Conservation (phyloP, 495 filamentous ascomycete genomes). For the Aspergillus bridgeri region DNA sequence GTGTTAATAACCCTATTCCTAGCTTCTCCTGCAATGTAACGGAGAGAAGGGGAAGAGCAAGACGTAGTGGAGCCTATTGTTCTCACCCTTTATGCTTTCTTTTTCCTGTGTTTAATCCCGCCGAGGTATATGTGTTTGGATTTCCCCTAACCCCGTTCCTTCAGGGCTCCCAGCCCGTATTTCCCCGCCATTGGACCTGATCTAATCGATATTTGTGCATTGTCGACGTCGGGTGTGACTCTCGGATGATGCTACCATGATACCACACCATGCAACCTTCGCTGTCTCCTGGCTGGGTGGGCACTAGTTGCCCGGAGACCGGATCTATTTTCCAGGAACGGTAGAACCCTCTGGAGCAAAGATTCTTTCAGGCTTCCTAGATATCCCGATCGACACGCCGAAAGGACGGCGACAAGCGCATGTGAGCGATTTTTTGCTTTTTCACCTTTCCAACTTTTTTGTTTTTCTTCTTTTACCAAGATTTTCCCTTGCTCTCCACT, state of each 20-base stretch:
- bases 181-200: not conserved
- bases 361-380: not conserved
- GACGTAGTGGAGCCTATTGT: not conserved
- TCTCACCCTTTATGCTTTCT: not conserved
- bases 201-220: not conserved
- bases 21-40: constrained; percentile 2
- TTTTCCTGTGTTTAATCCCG: not conserved
- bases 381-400: not conserved
- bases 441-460: not conserved
- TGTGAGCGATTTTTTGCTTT: not conserved
- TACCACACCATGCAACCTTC: constrained; percentile 13
- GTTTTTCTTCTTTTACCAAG: not conserved
- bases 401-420: not conserved
- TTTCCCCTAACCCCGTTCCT: not conserved
- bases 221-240: constrained; percentile 9
- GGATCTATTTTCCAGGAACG: not conserved
- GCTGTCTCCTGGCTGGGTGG: not conserved
- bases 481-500: not conserved
- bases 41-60: too few species aligned
- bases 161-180: not conserved
- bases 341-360: not conserved
- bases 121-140: not conserved
- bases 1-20: not conserved
- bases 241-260: constrained; percentile 10
- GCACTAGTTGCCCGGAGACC: not conserved